These are phyloP conservation scores for Thuja plicata DNA, from an alignment of 83 land plant genomes.

Conservation along the genomic window DNA sequence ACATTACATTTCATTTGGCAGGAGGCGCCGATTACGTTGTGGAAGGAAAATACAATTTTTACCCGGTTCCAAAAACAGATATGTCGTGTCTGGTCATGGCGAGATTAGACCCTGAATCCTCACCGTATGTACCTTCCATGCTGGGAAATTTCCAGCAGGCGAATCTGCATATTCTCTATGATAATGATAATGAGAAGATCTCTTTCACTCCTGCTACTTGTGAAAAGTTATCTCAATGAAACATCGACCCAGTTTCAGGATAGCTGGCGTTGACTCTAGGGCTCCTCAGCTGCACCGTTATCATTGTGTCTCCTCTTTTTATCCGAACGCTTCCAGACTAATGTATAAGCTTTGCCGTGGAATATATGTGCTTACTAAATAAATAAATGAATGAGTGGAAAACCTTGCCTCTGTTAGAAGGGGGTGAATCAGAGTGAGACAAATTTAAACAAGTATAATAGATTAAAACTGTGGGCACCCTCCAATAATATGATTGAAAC, in stretches of 20 bases:
- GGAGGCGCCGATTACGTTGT: neutral
- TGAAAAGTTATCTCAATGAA: neutral
- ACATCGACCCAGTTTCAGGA: neutral
- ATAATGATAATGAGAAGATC: neutral
- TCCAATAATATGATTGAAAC: no score
- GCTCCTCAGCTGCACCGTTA: no score
- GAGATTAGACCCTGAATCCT: no score
- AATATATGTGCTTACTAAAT: no score
- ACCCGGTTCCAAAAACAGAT: neutral
- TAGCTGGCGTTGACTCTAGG: neutral
- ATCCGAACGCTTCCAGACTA: no score
- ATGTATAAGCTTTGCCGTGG: no score
- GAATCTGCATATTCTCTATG: slow-evolving; percentile 21
- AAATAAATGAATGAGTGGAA: no score
- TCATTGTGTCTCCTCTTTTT: no score
- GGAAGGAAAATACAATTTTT: neutral
- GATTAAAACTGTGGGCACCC: no score
- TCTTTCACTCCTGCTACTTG: slow-evolving; percentile 17
- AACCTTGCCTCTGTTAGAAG: no score
- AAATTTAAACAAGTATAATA: no score
- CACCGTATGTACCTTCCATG: neutral
- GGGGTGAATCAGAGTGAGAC: no score
- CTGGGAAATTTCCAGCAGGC: slow-evolving; percentile 25
- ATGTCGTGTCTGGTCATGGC: neutral
- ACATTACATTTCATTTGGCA: neutral